Percentiles rank a stretch among this genome's conserved stretches.
phyloP scores from a whole-genome alignment of 805 yeast genomes.

The Candida ipomoeae region DNA sequence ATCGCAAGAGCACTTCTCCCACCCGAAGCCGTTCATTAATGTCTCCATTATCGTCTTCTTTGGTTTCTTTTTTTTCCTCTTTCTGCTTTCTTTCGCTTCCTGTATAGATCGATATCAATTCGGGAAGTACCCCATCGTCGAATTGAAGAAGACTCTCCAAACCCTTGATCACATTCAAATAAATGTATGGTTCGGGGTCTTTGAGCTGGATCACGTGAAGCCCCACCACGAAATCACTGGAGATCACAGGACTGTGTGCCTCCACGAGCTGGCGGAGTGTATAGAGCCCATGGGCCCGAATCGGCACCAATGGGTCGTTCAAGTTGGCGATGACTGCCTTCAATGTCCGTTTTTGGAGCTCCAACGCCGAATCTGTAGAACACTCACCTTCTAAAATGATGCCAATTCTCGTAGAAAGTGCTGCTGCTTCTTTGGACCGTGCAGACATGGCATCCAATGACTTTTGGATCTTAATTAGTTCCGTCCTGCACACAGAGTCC shows the following conservation, averaged over 20 bases:
- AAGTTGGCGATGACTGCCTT: slow-evolving; percentile 62
- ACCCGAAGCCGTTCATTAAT: slow-evolving; percentile 70
- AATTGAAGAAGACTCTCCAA: slow-evolving; percentile 55
- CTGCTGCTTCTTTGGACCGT: slow-evolving; percentile 8
- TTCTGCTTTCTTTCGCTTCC: slow-evolving; percentile 16
- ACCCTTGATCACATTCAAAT: slow-evolving; percentile 79
- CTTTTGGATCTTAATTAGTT: slow-evolving; percentile 27
- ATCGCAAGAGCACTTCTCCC: slow-evolving; percentile 75
- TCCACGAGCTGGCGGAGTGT: slow-evolving; percentile 54
- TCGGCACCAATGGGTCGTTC: slow-evolving; percentile 76
- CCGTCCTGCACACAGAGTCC: slow-evolving; percentile 24
- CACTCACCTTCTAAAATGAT: slow-evolving; percentile 25
- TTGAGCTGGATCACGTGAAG: slow-evolving; percentile 61
- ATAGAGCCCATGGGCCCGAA: slow-evolving; percentile 80
- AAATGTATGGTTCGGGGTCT: slow-evolving; percentile 84
- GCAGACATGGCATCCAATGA: slow-evolving; percentile 13
- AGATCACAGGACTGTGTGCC: slow-evolving; percentile 47
- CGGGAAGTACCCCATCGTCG: slow-evolving; percentile 33
- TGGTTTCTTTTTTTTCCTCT: neutral
- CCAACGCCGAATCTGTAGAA: slow-evolving; percentile 19
- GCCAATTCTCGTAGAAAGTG: slow-evolving; percentile 30
- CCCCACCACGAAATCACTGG: slow-evolving; percentile 51
- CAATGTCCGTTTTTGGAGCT: slow-evolving; percentile 38
- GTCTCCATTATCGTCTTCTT: slow-evolving; percentile 13
- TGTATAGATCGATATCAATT: slow-evolving; percentile 37